Percentiles rank a stretch among this genome's conserved stretches.
Conservation (phyloP, 2,329 filamentous ascomycete species). For the Byssochlamys sp. region DNA sequence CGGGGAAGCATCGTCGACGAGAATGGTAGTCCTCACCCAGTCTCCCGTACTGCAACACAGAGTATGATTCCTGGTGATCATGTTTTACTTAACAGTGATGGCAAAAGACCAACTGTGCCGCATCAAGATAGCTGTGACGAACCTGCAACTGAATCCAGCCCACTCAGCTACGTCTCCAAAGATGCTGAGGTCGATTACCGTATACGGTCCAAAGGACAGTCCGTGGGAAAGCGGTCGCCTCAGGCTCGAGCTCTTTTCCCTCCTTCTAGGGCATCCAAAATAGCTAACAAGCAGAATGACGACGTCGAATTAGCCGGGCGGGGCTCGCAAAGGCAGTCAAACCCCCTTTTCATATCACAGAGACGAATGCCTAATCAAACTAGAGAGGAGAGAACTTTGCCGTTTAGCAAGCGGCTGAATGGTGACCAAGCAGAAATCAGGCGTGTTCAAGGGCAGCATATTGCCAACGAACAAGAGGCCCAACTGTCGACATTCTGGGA, state of each 20-base stretch:
- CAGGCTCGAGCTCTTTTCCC: not conserved
- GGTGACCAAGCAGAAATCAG: not conserved
- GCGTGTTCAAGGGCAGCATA: not conserved
- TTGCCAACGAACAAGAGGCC: too few species aligned
- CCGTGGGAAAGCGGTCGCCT: not conserved
- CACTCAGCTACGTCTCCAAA: not conserved
- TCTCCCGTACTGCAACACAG: not conserved
- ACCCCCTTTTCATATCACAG: not conserved
- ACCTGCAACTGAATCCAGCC: not conserved
- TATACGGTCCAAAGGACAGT: not conserved
- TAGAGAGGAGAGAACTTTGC: not conserved
- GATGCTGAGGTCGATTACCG: not conserved
- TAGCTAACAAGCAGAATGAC: not conserved
- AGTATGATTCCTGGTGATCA: not conserved
- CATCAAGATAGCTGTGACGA: not conserved
- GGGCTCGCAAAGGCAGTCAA: not conserved
- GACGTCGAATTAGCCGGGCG: not conserved
- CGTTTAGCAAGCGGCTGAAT: not conserved
- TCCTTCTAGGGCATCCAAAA: not conserved
- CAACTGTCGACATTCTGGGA: not conserved
- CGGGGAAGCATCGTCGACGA: slow-evolving; percentile 22
- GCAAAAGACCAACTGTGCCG: not conserved
- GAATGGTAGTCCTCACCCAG: slow-evolving; percentile 28
- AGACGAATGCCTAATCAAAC: not conserved
- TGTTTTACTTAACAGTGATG: not conserved